A percentile compares a stretch with the other conserved stretches of the same genome.
Conservation (phyloP, 169 alveolate species). For the Cryptosporidium muris region DNA sequence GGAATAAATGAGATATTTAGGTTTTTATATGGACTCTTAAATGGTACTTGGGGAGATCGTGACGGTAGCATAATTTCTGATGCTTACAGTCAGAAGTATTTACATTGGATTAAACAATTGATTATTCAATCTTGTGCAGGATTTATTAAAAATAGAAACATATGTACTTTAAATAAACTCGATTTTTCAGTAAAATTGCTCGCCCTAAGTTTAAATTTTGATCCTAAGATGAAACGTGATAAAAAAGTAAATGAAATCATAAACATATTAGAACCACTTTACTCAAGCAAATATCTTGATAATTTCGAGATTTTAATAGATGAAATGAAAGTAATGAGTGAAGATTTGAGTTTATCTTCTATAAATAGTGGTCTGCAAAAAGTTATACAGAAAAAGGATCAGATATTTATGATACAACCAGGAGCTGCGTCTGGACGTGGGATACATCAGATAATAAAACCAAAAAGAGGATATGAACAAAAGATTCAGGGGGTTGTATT, state of each 20-base stretch:
- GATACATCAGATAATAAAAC: conserved; percentile 51
- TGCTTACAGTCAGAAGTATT: conserved; percentile 50
- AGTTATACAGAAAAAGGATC: conserved; percentile 15
- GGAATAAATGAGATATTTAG: conserved; percentile 23
- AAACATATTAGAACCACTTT: conserved; percentile 25
- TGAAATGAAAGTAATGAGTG: not conserved
- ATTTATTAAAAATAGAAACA: conserved; percentile 10
- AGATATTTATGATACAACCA: conserved; percentile 29
- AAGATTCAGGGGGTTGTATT: conserved; percentile 19
- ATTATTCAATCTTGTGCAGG: conserved; percentile 53
- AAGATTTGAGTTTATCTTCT: no score
- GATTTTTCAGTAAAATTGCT: conserved; percentile 1
- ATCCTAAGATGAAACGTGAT: conserved; percentile 12
- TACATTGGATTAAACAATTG: conserved; percentile 35
- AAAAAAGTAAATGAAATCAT: conserved; percentile 9
- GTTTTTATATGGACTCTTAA: conserved; percentile 23
- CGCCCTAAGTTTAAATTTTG: conserved; percentile 1
- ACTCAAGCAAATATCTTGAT: not conserved
- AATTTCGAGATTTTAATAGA: not conserved
- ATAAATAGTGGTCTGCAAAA: not conserved
- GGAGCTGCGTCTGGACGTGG: conserved; percentile 70
- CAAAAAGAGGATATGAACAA: conserved; percentile 39
- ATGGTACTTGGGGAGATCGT: conserved; percentile 41
- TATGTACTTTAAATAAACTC: conserved; percentile 16
- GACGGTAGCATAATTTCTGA: conserved; percentile 46